Evolutionary conservation across 1,284 basidiomycete genomes (phyloP).

Genomic region (Apiotrichum laibachii): DNA sequence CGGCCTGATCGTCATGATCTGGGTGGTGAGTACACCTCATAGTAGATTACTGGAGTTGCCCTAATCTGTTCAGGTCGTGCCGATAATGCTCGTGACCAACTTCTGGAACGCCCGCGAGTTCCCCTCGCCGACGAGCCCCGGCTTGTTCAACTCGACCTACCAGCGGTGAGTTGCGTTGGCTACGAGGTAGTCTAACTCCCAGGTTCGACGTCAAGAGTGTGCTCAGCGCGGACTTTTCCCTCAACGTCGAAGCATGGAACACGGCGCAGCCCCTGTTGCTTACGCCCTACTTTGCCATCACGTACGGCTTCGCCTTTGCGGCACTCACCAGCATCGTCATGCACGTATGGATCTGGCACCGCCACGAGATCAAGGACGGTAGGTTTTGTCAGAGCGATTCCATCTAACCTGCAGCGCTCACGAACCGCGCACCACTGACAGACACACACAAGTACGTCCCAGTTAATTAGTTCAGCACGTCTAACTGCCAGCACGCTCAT

Average conservation of each 20-base stretch:
- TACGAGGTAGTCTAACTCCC: not conserved
- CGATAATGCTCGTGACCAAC: conserved; percentile 52
- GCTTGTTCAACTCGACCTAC: conserved; percentile 46
- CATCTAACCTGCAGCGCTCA: conserved; percentile 40
- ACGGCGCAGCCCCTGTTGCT: conserved; percentile 51
- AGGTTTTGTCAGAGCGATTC: not conserved
- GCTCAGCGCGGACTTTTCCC: conserved; percentile 50
- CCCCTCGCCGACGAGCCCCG: conserved; percentile 43
- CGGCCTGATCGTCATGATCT: conserved; percentile 52
- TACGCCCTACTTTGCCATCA: conserved; percentile 54
- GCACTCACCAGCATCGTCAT: conserved; percentile 54
- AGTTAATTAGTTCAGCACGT: too few species aligned
- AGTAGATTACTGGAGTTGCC: too few species aligned
- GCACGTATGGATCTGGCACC: conserved; percentile 56
- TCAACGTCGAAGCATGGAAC: conserved; percentile 52
- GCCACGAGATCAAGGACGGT: conserved; percentile 53
- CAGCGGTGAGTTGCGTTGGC: conserved; percentile 23
- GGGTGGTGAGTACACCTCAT: conserved; percentile 46
- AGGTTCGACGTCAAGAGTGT: conserved; percentile 52
- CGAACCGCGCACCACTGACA: conserved; percentile 38
- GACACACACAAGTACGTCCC: conserved; percentile 49
- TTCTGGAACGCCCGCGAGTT: conserved; percentile 54
- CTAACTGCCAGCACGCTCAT: conserved; percentile 43
- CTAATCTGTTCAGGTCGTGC: conserved; percentile 38
- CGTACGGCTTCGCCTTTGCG: conserved; percentile 54